Evolutionary conservation across 2,329 filamentous ascomycete species (phyloP), one percentile per base, ranked within the genome.

Genomic region (Achaetomium macrosporum): DNA sequence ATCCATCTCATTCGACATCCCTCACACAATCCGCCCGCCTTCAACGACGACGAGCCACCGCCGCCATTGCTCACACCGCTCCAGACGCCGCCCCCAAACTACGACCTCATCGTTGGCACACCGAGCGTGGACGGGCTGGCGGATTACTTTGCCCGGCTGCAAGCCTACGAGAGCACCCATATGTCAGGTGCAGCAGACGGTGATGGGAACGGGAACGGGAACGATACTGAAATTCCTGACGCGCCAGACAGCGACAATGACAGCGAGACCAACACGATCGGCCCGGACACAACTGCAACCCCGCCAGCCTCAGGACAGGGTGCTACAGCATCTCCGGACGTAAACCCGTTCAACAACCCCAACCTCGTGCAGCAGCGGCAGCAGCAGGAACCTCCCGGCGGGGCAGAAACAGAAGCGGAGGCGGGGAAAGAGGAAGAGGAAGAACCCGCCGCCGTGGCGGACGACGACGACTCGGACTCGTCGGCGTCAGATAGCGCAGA

Each of bases 11-110:
- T 95, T 31, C 84, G 91, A 20, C 79, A 83, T 6, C 91, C 91
- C 0, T 95, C 89, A 0, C 95, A 90, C 71, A 90, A 90, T 54
- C 91, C 91, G 2, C 90, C 91, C 0, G 82, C 88, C 0, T 96
- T 95, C 64, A 85, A 93, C 57, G 89, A 89, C 5, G 87, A 95
- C 49, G 78, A 83, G 5, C 84, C 87, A 0, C 87, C 88, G 4
- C 87, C 87, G 47, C 83, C 85, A 2, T 57, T 71, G 50, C 65
- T 72, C 0, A 64, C 50, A 29, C 65, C 65, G 1, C 68, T 87
- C 15, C 75, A 87, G 58, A 95, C 90, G 0, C 90, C 90, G 1
- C 91, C 91, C 8, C 91, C 91, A 1, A 83, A 87, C 53, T 96
- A 96, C 66, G 88, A 92, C 54, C 76, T 78, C 3, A 87, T 95